Percentiles rank a stretch among this genome's conserved stretches.
Conservation (phyloP, 208 protist species). For the Leishmania major region DNA sequence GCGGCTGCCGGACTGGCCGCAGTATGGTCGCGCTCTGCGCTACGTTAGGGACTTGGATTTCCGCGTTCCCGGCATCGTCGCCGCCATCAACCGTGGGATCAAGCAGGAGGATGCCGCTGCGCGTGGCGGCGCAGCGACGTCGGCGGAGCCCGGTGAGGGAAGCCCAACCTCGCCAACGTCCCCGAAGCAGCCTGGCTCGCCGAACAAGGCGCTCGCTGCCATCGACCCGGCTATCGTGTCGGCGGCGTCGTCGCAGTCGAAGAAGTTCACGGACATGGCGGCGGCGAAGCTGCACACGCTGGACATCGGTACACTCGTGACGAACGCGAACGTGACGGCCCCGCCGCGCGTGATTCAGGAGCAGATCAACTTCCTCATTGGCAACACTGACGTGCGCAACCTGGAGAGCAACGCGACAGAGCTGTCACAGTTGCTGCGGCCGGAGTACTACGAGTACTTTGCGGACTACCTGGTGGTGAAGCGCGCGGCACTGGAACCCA, state of each 20-base stretch:
- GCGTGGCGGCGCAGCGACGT: slow-evolving; percentile 21
- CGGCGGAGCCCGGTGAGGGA: slow-evolving; percentile 16
- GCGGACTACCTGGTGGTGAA: slow-evolving; percentile 98
- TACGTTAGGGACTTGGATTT: slow-evolving; percentile 89
- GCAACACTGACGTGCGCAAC: slow-evolving; percentile 89
- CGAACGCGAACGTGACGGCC: slow-evolving; percentile 69
- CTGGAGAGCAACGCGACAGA: slow-evolving; percentile 83
- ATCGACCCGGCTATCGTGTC: slow-evolving; percentile 81
- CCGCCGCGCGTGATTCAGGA: slow-evolving; percentile 90
- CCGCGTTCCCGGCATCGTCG: slow-evolving; percentile 89
- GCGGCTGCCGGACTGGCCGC: slow-evolving; percentile 96
- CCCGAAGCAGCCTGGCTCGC: slow-evolving; percentile 21
- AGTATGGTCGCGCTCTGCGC: slow-evolving; percentile 86
- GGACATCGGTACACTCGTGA: slow-evolving; percentile 85
- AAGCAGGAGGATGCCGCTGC: slow-evolving; percentile 64
- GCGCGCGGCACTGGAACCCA: slow-evolving; percentile 97
- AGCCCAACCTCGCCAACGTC: slow-evolving; percentile 31
- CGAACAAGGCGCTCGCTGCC: slow-evolving; percentile 31
- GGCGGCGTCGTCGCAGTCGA: slow-evolving; percentile 27
- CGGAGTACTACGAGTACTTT: slow-evolving; percentile 93
- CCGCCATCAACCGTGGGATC: slow-evolving; percentile 85
- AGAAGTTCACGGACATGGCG: slow-evolving; percentile 48
- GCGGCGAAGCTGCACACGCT: slow-evolving; percentile 82
- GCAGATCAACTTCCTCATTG: slow-evolving; percentile 93
- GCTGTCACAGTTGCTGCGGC: slow-evolving; percentile 75